These are phyloP conservation scores for Zygnema cylindricum DNA, from an alignment of 139 green algal species.

Conservation along the genomic window DNA sequence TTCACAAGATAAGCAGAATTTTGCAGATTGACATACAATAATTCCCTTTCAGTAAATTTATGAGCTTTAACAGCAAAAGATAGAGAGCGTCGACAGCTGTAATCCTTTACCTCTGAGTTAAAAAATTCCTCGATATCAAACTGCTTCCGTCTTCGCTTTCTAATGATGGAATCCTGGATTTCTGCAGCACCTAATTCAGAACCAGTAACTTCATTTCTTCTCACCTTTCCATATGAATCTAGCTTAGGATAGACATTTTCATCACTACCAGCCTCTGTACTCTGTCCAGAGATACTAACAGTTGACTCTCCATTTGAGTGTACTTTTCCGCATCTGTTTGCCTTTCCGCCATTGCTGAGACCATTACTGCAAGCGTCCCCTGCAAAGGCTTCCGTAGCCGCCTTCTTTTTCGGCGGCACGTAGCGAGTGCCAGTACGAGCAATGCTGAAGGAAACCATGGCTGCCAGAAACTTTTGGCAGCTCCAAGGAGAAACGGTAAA, in stretches of 20 bases:
- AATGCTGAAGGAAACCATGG: conserved; percentile 1
- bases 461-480: no score
- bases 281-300: background rate
- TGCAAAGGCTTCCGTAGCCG: background rate
- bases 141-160: background rate
- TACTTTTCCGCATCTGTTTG: background rate
- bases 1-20: no score
- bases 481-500: no score
- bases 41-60: background rate
- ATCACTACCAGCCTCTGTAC: background rate
- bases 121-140: background rate
- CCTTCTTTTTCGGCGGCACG: background rate
- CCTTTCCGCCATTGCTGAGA: background rate
- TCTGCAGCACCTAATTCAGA: no score
- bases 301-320: background rate
- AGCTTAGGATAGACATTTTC: background rate
- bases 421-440: background rate
- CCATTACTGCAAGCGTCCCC: background rate
- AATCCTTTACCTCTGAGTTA: no score
- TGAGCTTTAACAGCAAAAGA: background rate
- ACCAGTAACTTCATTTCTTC: background rate
- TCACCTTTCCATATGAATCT: background rate
- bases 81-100: background rate
- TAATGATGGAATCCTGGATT: no score
- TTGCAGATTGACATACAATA: background rate